These are phyloP conservation scores for Aureoboletus auriporus DNA, from an alignment of 768 basidiomycete species.

Conservation along the genomic window DNA sequence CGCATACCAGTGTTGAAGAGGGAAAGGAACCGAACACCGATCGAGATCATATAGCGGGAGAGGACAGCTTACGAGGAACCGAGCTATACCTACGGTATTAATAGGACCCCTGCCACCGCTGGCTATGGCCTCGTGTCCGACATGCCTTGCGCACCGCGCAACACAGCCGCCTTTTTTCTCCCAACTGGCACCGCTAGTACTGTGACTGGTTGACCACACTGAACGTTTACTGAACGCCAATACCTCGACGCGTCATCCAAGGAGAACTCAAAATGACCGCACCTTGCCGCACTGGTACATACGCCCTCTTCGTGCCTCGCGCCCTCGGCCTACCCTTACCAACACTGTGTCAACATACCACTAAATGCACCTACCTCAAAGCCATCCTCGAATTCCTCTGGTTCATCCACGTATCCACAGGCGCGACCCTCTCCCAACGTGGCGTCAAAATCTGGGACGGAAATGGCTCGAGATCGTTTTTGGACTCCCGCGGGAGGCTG, in stretches of 20 bases:
- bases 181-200: background rate
- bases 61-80: no score
- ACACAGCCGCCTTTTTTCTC: no score
- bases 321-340: slow-evolving; percentile 83
- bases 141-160: background rate
- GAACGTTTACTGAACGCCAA: slow-evolving; percentile 66
- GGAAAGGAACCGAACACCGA: no score
- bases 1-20: no score
- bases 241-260: slow-evolving; percentile 76
- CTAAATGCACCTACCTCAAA: slow-evolving; percentile 89
- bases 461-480: slow-evolving; percentile 84
- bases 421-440: slow-evolving; percentile 67
- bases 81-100: no score
- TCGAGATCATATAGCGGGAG: no score
- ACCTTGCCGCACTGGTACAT: slow-evolving; percentile 97
- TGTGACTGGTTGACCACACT: no score
- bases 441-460: slow-evolving; percentile 98
- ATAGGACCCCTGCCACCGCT: no score
- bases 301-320: slow-evolving; percentile 89
- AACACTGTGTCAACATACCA: slow-evolving; percentile 86
- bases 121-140: no score
- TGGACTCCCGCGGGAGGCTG: slow-evolving; percentile 83
- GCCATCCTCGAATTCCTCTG: slow-evolving; percentile 92
- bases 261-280: slow-evolving; percentile 85
- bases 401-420: slow-evolving; percentile 86